Base-by-base conservation (phyloP, 2,329 filamentous ascomycete genomes). In the Epichloe glyceriae region DNA sequence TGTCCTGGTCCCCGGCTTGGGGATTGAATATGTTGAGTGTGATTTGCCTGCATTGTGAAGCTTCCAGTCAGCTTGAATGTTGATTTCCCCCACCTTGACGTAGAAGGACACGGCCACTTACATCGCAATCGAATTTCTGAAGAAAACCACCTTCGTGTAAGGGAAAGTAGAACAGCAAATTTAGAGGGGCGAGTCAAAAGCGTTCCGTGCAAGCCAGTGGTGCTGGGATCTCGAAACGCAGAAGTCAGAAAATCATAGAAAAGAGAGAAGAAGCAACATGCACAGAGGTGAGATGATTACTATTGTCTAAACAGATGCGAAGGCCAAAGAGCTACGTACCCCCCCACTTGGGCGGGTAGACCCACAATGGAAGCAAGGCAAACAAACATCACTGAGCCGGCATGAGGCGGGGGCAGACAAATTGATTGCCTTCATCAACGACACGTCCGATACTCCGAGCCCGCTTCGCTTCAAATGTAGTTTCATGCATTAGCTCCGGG, bases 1-100 rank as follows among this genome's bases (percentile, higher is more conserved):
- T 86, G 56, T 83, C 79, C 64, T 88, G 84, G 53, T 70, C 70
- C 64, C 71, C 71, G 57, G 81, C 74, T 64, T 86, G 81, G 56
- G 84, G 80, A 57, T 85, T 85, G 64, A 85, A 85, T 65, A 95
- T 86, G 67, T 80, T 88, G 68, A 95, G 81, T 49, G 88, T 93
- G 70, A 95, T 85, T 68, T 83, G 86, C 89, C 88, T 95, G 39
- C 34, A 39, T 46, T 33, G 20, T 19, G 42, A 43, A 45, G 34
- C 30, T 45, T 22, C 33, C 30, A 7, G 52, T 53, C 43, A 53
- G 50, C 52, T 38, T 35, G 11, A 15, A 22, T 34, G 47, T 35
- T 4, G 12, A 7, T 26, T 33, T 22, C 30, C 5, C 47, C 40
- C 38, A 11, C 26, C 33, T n/a, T 26, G 41, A 30, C 41, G 22